Evolutionary conservation across 345 rosid species (phyloP).

Genomic region (Sapria himalayana): DNA sequence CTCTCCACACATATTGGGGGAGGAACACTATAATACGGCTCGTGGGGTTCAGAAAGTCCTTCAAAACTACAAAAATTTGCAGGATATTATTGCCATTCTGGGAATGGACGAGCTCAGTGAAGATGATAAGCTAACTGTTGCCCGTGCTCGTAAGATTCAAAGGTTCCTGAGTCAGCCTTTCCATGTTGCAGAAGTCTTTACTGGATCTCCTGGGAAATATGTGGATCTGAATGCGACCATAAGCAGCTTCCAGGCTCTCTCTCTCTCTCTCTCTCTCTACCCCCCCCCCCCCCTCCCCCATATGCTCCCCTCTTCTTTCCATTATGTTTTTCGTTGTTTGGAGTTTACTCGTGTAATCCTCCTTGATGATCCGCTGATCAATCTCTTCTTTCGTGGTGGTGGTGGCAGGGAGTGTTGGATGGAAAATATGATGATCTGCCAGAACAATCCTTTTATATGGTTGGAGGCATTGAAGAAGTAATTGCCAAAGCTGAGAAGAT

Average conservation of each 20-base stretch:
- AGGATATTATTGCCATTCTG: constrained; percentile 95
- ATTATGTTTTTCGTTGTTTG: neutral
- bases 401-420: constrained; percentile 55
- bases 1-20: constrained; percentile 87
- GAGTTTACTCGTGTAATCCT: neutral
- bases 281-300: neutral
- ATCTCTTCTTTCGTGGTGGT: neutral
- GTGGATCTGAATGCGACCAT: constrained; percentile 89
- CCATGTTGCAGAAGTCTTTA: constrained; percentile 98
- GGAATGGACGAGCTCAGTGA: constrained; percentile 99
- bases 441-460: constrained; percentile 74
- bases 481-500: constrained; percentile 76
- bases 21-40: constrained; percentile 87
- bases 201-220: constrained; percentile 95
- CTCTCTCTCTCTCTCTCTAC: neutral
- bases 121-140: constrained; percentile 92
- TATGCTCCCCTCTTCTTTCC: neutral
- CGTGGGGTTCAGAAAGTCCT: constrained; percentile 97
- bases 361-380: neutral
- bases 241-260: constrained; percentile 71
- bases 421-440: constrained; percentile 71
- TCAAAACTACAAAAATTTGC: constrained; percentile 95
- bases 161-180: constrained; percentile 96
- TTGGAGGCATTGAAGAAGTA: constrained; percentile 73
- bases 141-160: constrained; percentile 94